These are phyloP conservation scores for Xylariomycetidae sp. DNA, from an alignment of 2,329 filamentous ascomycete genomes.

Conservation along the genomic window DNA sequence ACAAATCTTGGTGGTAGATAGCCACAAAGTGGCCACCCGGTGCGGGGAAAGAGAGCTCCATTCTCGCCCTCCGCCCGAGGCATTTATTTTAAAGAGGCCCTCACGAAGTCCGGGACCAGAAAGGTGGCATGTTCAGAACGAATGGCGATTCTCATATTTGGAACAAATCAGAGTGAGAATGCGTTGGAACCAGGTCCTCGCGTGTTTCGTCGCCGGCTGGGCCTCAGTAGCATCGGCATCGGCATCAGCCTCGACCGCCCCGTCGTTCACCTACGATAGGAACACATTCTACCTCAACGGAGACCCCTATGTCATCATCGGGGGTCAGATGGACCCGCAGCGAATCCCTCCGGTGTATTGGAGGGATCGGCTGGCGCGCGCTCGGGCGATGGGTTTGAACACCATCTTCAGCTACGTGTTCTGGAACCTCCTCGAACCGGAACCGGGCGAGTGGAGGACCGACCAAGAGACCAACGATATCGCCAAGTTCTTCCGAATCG, in stretches of 20 bases:
- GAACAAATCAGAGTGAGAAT: no score
- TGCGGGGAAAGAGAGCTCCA: no score
- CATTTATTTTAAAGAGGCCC: no score
- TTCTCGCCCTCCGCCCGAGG: no score
- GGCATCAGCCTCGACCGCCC: constrained; percentile 6
- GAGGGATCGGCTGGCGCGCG: constrained; percentile 39
- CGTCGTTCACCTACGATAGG: constrained; percentile 34
- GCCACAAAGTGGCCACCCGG: no score
- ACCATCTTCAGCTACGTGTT: constrained; percentile 48
- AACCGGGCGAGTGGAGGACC: constrained; percentile 32
- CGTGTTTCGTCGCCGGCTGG: no score
- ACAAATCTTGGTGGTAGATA: no score
- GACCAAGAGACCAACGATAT: constrained; percentile 39
- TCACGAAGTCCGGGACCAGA: no score
- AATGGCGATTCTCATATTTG: no score
- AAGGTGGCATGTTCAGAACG: no score
- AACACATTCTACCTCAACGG: constrained; percentile 36
- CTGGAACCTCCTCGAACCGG: constrained; percentile 44
- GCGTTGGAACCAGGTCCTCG: no score
- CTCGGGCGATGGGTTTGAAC: constrained; percentile 43
- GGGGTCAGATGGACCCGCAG: constrained; percentile 47
- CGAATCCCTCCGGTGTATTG: constrained; percentile 43
- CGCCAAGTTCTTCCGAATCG: constrained; percentile 40
- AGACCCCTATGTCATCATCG: constrained; percentile 37
- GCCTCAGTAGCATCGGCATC: constrained; percentile 2